These are phyloP conservation scores for Arthroderma sp. DNA, from an alignment of 2,329 filamentous ascomycete species.

Conservation along the genomic window DNA sequence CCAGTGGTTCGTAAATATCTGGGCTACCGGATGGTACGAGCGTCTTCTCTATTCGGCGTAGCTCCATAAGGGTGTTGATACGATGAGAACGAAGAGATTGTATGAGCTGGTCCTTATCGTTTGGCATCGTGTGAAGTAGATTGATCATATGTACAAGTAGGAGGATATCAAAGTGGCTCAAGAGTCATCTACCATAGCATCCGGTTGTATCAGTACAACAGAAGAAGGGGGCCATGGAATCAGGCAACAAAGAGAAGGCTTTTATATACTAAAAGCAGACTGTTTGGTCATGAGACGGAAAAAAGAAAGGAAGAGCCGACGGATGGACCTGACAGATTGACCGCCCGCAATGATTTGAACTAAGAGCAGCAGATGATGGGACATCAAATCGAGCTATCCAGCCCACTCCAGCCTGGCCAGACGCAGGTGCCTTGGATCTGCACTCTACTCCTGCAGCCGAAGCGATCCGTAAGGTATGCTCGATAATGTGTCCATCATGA, in stretches of 20 bases:
- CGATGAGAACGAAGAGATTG: conserved; percentile 52
- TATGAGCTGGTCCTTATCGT: conserved; percentile 46
- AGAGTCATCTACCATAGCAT: neutral
- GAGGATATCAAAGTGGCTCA: neutral
- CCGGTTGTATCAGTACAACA: neutral
- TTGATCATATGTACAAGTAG: neutral
- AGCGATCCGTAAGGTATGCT: neutral
- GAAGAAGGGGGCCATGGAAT: no score
- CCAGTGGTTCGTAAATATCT: conserved; percentile 55
- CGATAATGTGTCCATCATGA: neutral
- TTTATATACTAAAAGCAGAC: neutral
- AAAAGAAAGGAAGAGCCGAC: neutral
- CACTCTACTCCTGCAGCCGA: neutral
- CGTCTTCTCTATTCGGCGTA: conserved; percentile 57
- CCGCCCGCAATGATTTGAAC: neutral
- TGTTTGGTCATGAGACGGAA: neutral
- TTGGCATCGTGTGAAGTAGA: conserved; percentile 21
- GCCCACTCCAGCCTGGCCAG: neutral
- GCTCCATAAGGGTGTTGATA: conserved; percentile 61
- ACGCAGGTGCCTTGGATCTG: neutral
- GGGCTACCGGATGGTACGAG: conserved; percentile 48
- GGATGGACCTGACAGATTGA: neutral
- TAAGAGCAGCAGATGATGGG: neutral
- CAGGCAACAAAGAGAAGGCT: neutral
- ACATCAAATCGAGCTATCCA: neutral